Conservation (phyloP, 768 basidiomycete species). For the Kwoniella sp. region DNA sequence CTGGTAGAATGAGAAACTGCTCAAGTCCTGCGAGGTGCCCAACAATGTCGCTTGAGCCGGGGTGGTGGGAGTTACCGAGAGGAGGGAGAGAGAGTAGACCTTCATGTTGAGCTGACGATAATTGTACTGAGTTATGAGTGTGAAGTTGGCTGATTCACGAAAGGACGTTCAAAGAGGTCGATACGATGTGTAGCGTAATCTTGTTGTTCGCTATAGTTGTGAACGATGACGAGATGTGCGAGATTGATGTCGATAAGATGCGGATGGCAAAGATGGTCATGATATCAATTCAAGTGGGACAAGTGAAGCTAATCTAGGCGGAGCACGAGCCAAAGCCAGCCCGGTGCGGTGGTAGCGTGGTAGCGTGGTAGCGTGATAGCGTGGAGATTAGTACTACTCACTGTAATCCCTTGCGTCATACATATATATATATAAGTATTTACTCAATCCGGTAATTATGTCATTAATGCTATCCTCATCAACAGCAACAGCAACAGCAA, state of each 20-base stretch:
- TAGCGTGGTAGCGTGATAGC: not conserved
- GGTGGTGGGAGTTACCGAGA: slow-evolving; percentile 66
- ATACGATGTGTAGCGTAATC: too few species aligned
- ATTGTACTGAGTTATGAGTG: too few species aligned
- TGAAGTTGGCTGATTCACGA: too few species aligned
- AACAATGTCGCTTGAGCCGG: slow-evolving; percentile 67
- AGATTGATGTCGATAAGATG: not conserved
- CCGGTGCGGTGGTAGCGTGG: not conserved
- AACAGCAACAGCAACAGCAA: not conserved
- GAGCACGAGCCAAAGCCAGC: not conserved
- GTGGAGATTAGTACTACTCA: too few species aligned
- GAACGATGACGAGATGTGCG: not conserved
- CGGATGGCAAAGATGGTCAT: not conserved
- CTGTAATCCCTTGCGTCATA: not conserved
- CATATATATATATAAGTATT: not conserved
- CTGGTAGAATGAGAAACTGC: slow-evolving; percentile 93
- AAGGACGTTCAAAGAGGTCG: too few species aligned
- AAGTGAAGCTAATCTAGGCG: too few species aligned
- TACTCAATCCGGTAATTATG: not conserved
- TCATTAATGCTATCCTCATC: not conserved
- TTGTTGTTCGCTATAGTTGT: too few species aligned
- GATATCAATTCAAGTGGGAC: too few species aligned
- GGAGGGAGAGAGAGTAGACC: slow-evolving; percentile 76
- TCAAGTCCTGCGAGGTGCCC: slow-evolving; percentile 72
- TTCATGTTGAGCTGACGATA: slow-evolving; percentile 65